Conservation (phyloP, 2,329 filamentous ascomycete genomes). For the Cladophialophora immunda region DNA sequence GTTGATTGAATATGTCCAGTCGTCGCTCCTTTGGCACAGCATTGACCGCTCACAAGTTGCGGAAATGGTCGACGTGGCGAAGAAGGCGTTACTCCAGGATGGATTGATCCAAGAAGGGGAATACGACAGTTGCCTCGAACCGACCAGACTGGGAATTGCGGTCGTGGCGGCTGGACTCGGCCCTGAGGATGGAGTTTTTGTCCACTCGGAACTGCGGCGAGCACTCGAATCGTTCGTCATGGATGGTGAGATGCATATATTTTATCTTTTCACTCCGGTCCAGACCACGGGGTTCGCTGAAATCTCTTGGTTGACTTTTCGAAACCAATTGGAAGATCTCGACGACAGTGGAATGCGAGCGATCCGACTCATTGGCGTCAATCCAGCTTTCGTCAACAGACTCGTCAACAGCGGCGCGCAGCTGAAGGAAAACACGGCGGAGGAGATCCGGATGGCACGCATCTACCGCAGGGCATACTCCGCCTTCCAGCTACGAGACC, state of each 20-base stretch:
- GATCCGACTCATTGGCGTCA: conserved; percentile 72
- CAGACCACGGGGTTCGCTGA: conserved; percentile 59
- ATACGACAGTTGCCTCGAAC: conserved; percentile 48
- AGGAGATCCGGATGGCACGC: conserved; percentile 68
- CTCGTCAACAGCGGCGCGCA: conserved; percentile 71
- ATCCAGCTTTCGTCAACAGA: conserved; percentile 69
- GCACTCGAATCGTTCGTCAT: conserved; percentile 78
- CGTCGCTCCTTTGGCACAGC: conserved; percentile 71
- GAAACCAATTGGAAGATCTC: conserved; percentile 73
- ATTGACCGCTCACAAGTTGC: conserved; percentile 58
- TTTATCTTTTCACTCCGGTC: conserved; percentile 80
- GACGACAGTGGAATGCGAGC: conserved; percentile 77
- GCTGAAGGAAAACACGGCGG: conserved; percentile 68
- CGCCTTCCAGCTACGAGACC: conserved; percentile 77
- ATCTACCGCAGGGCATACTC: conserved; percentile 78
- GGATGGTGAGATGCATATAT: conserved; percentile 81
- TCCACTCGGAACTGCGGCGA: conserved; percentile 72
- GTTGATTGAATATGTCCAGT: conserved; percentile 73
- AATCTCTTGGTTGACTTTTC: conserved; percentile 77
- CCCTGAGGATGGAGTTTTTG: conserved; percentile 77
- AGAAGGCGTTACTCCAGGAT: conserved; percentile 65
- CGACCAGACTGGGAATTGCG: conserved; percentile 73
- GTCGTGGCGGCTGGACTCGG: conserved; percentile 76
- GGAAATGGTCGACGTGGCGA: conserved; percentile 65
- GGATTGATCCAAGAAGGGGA: conserved; percentile 64